Conservation (phyloP, 1,139 yeast genomes). For the Spathaspora jeffriesii region DNA sequence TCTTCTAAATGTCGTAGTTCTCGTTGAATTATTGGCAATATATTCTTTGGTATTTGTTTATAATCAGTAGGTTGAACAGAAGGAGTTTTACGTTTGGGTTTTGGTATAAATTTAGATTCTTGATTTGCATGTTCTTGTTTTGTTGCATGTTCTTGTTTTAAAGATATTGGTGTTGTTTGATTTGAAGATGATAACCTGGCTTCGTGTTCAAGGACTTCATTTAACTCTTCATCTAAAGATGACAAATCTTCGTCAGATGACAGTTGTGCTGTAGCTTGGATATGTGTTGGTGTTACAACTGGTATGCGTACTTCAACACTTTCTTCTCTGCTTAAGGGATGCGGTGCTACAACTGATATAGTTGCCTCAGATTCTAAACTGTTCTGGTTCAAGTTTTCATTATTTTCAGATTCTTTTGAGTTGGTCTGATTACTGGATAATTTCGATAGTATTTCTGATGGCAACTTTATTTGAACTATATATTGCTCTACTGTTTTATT, state of each 20-base stretch:
- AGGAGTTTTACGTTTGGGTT: slow-evolving; percentile 1
- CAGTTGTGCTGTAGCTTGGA: background rate
- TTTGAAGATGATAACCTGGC: background rate
- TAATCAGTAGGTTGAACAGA: slow-evolving; percentile 12
- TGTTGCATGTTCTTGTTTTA: background rate
- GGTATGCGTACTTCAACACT: background rate
- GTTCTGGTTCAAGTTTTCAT: background rate
- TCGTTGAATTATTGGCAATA: slow-evolving; percentile 19
- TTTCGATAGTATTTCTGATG: background rate
- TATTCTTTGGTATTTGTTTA: slow-evolving; percentile 27
- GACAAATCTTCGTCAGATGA: slow-evolving; percentile 4
- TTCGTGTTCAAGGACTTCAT: slow-evolving; percentile 2
- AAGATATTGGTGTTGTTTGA: background rate
- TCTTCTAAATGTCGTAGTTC: slow-evolving; percentile 22
- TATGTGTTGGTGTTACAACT: background rate
- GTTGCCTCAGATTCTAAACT: background rate
- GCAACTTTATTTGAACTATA: slow-evolving; percentile 3
- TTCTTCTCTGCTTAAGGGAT: background rate
- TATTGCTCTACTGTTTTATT: background rate
- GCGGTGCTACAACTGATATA: background rate
- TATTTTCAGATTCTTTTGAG: background rate
- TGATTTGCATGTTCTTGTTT: background rate
- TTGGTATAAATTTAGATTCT: background rate
- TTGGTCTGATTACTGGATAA: background rate
- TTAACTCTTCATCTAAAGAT: slow-evolving; percentile 18